These are phyloP conservation scores for Tricholoma bakamatsutake DNA, from an alignment of 768 basidiomycete species.

Conservation along the genomic window DNA sequence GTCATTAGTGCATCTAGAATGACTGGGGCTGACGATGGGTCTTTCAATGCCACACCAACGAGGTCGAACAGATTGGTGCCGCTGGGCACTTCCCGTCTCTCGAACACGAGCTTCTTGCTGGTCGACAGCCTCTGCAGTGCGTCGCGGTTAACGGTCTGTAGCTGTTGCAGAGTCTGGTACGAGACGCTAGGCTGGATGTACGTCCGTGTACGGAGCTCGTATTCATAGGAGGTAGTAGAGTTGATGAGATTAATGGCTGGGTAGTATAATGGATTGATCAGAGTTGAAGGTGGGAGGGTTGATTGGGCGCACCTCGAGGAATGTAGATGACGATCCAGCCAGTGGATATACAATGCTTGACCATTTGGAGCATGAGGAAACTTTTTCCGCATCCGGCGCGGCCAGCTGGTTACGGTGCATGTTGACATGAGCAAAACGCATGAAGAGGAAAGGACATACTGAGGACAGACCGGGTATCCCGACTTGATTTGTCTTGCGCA, in stretches of 20 bases:
- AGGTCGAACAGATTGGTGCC: slow-evolving; percentile 52
- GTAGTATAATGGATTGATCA: neutral
- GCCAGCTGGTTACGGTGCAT: slow-evolving; percentile 47
- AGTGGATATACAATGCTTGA: slow-evolving; percentile 55
- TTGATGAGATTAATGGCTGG: slow-evolving; percentile 51
- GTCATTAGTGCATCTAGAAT: slow-evolving; percentile 54
- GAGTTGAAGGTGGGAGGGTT: neutral
- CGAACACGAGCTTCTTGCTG: slow-evolving; percentile 36
- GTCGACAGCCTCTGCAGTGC: slow-evolving; percentile 38
- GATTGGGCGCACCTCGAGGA: slow-evolving; percentile 55
- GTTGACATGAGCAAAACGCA: slow-evolving; percentile 1
- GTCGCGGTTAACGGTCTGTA: slow-evolving; percentile 51
- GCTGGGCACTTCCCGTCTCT: slow-evolving; percentile 39
- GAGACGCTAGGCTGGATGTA: slow-evolving; percentile 70
- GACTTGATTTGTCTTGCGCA: slow-evolving; percentile 44
- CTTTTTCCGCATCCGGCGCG: slow-evolving; percentile 77
- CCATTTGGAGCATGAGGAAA: slow-evolving; percentile 68
- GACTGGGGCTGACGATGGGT: slow-evolving; percentile 44
- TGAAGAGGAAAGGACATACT: slow-evolving; percentile 38
- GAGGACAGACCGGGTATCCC: slow-evolving; percentile 50
- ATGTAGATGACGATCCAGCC: slow-evolving; percentile 85
- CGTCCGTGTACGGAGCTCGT: slow-evolving; percentile 69
- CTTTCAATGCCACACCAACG: slow-evolving; percentile 50
- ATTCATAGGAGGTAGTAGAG: slow-evolving; percentile 65
- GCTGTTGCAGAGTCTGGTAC: slow-evolving; percentile 55